Evolutionary conservation across 163 green algal genomes (phyloP).

Genomic region (Scenedesmus sp.): DNA sequence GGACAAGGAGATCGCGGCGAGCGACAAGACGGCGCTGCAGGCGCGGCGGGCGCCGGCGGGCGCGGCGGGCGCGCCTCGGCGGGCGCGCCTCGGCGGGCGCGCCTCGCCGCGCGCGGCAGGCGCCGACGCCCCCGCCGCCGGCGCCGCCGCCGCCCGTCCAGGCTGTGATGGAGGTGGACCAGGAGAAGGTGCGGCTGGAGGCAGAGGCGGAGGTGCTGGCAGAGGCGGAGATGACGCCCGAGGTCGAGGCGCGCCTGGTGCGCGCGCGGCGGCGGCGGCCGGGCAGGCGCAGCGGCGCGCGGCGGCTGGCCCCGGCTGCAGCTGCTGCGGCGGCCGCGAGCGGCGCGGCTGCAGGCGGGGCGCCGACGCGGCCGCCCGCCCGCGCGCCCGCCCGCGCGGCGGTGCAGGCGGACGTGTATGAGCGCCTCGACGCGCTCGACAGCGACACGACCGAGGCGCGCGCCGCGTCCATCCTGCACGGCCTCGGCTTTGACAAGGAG

Average conservation of each 20-base stretch:
- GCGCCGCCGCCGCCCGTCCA: slow-evolving; percentile 60
- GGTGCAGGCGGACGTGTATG: slow-evolving; percentile 77
- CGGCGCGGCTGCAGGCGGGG: not conserved
- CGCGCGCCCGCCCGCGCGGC: not conserved
- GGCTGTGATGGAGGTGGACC: slow-evolving; percentile 86
- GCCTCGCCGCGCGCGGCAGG: no score
- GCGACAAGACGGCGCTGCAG: slow-evolving; percentile 81
- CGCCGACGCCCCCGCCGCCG: no score
- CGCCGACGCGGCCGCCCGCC: not conserved
- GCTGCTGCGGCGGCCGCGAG: not conserved
- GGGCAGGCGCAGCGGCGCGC: not conserved
- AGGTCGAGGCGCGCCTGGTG: slow-evolving; percentile 75
- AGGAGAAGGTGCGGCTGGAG: slow-evolving; percentile 79
- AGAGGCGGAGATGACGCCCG: slow-evolving; percentile 70
- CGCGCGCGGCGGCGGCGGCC: slow-evolving; percentile 29
- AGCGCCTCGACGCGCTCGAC: slow-evolving; percentile 85
- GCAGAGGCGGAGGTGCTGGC: slow-evolving; percentile 79
- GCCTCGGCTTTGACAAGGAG: slow-evolving; percentile 91
- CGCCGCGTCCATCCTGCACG: slow-evolving; percentile 89
- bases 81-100: no score
- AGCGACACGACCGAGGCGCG: slow-evolving; percentile 79
- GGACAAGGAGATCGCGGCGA: slow-evolving; percentile 83
- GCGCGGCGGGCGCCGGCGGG: not conserved
- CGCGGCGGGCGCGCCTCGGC: no score
- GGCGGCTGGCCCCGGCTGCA: not conserved